Evolutionary conservation across 768 basidiomycete species (phyloP).

Genomic region (Amanita pallidorosea): DNA sequence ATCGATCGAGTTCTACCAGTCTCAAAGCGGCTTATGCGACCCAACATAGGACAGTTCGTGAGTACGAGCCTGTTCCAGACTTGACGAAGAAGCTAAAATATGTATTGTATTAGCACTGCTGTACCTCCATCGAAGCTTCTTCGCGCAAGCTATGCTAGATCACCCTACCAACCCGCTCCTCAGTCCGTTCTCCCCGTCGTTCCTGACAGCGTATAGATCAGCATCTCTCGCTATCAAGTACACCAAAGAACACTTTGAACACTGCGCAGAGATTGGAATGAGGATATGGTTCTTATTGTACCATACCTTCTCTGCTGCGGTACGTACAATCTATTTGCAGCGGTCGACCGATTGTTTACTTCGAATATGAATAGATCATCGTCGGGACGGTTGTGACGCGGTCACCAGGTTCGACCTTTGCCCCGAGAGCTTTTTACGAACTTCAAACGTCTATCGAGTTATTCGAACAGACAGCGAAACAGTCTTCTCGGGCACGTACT

Average conservation of each 20-base stretch:
- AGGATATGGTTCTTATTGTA: conserved; percentile 40
- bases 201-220: conserved; percentile 42
- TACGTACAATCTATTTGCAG: conserved; percentile 13
- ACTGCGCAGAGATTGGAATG: conserved; percentile 35
- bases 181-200: conserved; percentile 45
- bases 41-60: conserved; percentile 49
- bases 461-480: conserved; percentile 32
- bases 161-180: conserved; percentile 41
- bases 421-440: conserved; percentile 37
- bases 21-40: conserved; percentile 45
- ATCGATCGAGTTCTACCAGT: conserved; percentile 37
- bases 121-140: conserved; percentile 46
- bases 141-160: conserved; percentile 46
- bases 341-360: not conserved
- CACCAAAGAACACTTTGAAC: conserved; percentile 35
- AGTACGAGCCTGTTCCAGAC: conserved; percentile 14
- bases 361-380: conserved; percentile 25
- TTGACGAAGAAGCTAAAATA: not conserved
- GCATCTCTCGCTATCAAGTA: conserved; percentile 42
- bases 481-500: conserved; percentile 35
- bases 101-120: conserved; percentile 30
- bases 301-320: conserved; percentile 40
- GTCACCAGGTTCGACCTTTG: conserved; percentile 38
- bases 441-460: conserved; percentile 33
- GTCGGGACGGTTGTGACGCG: conserved; percentile 52